Conservation (phyloP, 176 grass and related monocot species). For the Oryza officinalis region DNA sequence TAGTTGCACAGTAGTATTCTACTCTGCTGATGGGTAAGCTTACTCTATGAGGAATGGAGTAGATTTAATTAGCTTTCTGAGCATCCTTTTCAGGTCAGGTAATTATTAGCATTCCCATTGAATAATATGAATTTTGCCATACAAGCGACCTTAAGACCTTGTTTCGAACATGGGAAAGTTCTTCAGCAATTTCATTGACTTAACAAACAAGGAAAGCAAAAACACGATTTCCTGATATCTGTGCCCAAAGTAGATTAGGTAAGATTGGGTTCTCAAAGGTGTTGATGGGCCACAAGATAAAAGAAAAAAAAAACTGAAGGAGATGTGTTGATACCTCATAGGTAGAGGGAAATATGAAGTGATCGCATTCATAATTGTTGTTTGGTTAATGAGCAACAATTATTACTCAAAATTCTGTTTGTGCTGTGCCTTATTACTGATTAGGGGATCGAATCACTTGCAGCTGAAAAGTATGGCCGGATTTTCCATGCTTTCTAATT, state of each 20-base stretch:
- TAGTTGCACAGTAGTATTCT: not conserved
- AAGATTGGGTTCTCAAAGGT: slow-evolving; percentile 2
- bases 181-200: not conserved
- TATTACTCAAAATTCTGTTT: not conserved
- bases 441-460: not conserved
- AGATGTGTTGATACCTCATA: not conserved
- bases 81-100: not conserved
- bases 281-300: not conserved
- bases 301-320: not conserved
- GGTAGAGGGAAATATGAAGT: not conserved
- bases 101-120: not conserved
- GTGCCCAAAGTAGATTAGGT: not conserved
- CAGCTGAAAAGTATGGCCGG: not conserved
- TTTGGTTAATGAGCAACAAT: not conserved
- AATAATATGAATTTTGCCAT: not conserved
- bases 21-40: not conserved
- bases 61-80: not conserved
- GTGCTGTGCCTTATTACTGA: not conserved
- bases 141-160: not conserved
- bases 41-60: not conserved
- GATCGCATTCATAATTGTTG: not conserved
- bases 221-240: not conserved
- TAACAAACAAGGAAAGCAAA: not conserved
- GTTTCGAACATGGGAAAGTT: not conserved
- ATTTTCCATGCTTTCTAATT: not conserved